Conservation (phyloP, 208 protist species). For the Trypanosoma vivax region DNA sequence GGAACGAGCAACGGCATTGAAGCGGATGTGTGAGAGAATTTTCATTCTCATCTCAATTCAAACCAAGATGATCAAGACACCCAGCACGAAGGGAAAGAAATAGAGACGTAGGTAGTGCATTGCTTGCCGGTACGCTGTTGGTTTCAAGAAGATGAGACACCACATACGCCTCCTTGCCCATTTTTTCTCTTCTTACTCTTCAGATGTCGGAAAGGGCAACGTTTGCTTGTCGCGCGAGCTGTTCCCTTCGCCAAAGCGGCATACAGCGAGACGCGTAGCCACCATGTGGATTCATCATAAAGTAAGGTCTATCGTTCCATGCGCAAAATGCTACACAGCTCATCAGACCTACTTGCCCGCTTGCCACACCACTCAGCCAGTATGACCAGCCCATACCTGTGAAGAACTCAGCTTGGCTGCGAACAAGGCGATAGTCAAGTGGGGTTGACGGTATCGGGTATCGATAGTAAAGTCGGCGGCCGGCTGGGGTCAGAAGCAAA, state of each 20-base stretch:
- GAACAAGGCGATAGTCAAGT: constrained; percentile 67
- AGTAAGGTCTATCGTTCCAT: constrained; percentile 58
- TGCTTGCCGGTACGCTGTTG: too few species aligned
- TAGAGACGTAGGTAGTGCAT: too few species aligned
- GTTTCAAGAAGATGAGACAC: background rate
- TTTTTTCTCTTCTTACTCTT: constrained; percentile 1
- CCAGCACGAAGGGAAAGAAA: too few species aligned
- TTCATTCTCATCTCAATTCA: too few species aligned
- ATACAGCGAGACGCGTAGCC: constrained; percentile 68
- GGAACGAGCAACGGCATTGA: too few species aligned
- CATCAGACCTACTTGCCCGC: constrained; percentile 60
- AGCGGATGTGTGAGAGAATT: too few species aligned
- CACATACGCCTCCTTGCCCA: background rate
- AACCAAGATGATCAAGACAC: too few species aligned
- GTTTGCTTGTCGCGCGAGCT: constrained; percentile 46
- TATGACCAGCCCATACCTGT: constrained; percentile 82
- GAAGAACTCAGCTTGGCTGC: constrained; percentile 47
- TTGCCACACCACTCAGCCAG: constrained; percentile 67
- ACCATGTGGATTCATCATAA: constrained; percentile 81
- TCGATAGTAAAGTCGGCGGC: constrained; percentile 66
- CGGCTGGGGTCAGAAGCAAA: constrained; percentile 36
- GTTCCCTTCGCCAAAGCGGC: constrained; percentile 69
- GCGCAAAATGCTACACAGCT: constrained; percentile 62
- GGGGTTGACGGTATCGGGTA: constrained; percentile 68
- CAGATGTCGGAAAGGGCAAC: constrained; percentile 1